Conservation (phyloP, 192 early-diverging fungal species). For the Rhizophagus sp. region DNA sequence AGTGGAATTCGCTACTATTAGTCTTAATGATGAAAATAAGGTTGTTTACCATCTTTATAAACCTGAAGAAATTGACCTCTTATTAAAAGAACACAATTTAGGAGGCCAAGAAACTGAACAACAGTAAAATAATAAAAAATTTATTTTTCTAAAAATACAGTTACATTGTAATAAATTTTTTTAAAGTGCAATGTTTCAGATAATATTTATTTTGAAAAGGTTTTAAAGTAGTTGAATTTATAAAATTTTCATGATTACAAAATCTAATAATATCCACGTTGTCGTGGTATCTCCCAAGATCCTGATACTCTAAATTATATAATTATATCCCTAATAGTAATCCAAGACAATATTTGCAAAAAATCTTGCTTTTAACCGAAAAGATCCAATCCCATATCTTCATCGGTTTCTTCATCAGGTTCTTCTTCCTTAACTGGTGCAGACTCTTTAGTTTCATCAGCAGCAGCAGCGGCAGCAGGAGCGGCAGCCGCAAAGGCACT, state of each 20-base stretch:
- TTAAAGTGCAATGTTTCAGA: too few relatives aligned
- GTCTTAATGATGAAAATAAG: constrained; percentile 52
- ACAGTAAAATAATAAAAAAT: background rate
- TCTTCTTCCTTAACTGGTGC: constrained; percentile 48
- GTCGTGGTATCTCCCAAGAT: too few relatives aligned
- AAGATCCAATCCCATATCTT: constrained; percentile 92
- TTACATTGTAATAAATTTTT: too few relatives aligned
- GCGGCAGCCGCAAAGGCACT: constrained; percentile 76
- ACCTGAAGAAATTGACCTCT: constrained; percentile 76
- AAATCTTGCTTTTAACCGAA: constrained; percentile 63
- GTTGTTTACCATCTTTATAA: constrained; percentile 70
- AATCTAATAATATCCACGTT: too few relatives aligned
- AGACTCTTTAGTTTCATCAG: constrained; percentile 55
- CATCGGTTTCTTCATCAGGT: constrained; percentile 81
- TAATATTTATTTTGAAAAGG: too few relatives aligned
- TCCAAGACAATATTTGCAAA: too few relatives aligned
- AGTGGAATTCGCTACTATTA: constrained; percentile 93
- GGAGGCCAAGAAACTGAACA: constrained; percentile 34
- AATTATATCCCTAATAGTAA: too few relatives aligned
- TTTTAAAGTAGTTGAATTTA: too few relatives aligned
- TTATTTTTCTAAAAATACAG: too few relatives aligned
- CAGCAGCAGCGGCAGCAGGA: constrained; percentile 54
- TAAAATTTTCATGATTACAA: too few relatives aligned
- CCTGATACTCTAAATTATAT: too few relatives aligned
- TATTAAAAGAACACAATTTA: constrained; percentile 77